Base-by-base conservation (phyloP, 2,329 filamentous ascomycete genomes). In the Thielaviopsis musarum region DNA sequence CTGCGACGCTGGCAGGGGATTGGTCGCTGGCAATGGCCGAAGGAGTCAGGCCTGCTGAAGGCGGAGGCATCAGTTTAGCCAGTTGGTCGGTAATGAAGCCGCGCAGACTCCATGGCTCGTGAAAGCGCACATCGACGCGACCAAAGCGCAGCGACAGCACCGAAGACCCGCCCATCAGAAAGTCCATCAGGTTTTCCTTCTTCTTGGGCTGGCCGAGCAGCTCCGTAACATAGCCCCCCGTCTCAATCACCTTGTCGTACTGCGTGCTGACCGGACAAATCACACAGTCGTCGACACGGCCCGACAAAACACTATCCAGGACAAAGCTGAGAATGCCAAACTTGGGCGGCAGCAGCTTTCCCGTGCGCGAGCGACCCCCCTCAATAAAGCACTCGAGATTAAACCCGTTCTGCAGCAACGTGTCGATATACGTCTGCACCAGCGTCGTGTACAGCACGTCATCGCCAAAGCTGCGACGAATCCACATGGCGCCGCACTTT, bases 361-460 rank as follows among this genome's bases (percentile, higher is more conserved):
- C 93, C 0, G 91, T 98, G 57, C 93, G 78, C 34, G 91, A 96
- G 19, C 93, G 80, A 1, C 91, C 91, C 17, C 93, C 93, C 73
- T 98, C 93, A 61, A 98, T 94, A 66, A 98, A 98, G 70, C 93
- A 98, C 70, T 96, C 91, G 55, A 98, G 82, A 69, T 98, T 97
- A 71, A 85, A 95, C 0, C 93, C 93, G 64, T 88, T 84, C 67
- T 93, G 88, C 2, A 98, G 75, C 52, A 98, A 70, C 0, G 89
- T 94, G 69, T 98, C 93, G 65, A 98, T 90, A 67, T 98, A 98
- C 6, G 90, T 82, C 70, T 98, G 93, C 6, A 98, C 91, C n/a
- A 97, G 76, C 0, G 91, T 91, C 5, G 83, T 82, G 69, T 98
- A 98, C 0, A 98, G 74, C 41, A 87, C 81, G 69, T 98, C 93